Evolutionary conservation across 1,284 basidiomycete genomes (phyloP).

Genomic region (Trichosporon faecale): DNA sequence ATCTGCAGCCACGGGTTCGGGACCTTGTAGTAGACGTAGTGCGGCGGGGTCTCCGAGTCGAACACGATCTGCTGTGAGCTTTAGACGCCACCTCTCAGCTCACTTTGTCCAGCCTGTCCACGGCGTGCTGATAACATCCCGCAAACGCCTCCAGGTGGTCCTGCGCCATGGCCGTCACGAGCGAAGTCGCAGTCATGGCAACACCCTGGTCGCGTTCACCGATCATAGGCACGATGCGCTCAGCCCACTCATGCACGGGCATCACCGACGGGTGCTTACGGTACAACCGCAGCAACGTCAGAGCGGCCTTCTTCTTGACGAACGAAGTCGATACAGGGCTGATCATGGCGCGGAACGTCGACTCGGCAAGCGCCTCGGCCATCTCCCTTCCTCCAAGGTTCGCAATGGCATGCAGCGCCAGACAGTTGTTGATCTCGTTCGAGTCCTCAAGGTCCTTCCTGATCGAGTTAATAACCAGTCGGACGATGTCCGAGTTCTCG

Average conservation of each 20-base stretch:
- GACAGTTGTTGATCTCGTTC: constrained; percentile 91
- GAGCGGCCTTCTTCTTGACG: constrained; percentile 97
- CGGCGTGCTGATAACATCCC: constrained; percentile 90
- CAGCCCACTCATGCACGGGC: constrained; percentile 89
- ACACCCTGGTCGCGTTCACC: constrained; percentile 92
- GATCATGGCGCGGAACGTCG: constrained; percentile 91
- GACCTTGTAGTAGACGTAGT: constrained; percentile 83
- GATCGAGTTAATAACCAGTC: constrained; percentile 95
- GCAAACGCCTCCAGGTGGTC: constrained; percentile 85
- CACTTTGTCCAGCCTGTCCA: constrained; percentile 81
- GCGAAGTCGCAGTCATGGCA: constrained; percentile 84
- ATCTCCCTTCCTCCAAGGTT: constrained; percentile 98
- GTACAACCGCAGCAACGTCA: constrained; percentile 88
- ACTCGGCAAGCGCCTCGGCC: constrained; percentile 89
- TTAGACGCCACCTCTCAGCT: constrained; percentile 31
- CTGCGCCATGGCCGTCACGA: constrained; percentile 93
- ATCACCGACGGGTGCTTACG: constrained; percentile 94
- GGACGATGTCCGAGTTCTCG: constrained; percentile 94
- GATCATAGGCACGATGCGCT: constrained; percentile 91
- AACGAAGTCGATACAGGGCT: constrained; percentile 92
- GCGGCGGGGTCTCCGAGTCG: constrained; percentile 79
- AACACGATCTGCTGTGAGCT: constrained; percentile 68
- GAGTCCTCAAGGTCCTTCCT: constrained; percentile 94
- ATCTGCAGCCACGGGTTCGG: constrained; percentile 98
- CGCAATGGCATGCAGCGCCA: constrained; percentile 96